Conservation (phyloP, 768 basidiomycete genomes). For the Mycena albidolilacea region DNA sequence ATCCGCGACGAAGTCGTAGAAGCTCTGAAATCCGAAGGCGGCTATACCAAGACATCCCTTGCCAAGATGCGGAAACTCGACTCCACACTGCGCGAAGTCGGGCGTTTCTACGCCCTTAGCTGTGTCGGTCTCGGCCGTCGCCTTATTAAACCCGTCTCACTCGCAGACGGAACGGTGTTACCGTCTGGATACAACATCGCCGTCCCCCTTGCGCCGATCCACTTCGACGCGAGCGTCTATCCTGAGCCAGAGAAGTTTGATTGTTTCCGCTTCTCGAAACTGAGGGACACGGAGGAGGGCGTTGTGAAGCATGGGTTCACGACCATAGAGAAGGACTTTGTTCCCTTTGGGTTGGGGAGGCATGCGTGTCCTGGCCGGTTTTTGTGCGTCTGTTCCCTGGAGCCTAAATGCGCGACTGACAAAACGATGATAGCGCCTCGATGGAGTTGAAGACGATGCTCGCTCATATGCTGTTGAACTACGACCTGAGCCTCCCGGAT, state of each 20-base stretch:
- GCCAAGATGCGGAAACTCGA: not conserved
- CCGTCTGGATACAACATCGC: not conserved
- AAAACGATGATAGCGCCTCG: not conserved
- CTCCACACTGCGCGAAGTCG: not conserved
- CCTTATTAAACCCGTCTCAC: not conserved
- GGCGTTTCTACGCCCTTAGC: not conserved
- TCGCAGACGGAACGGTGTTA: not conserved
- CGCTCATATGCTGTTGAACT: not conserved
- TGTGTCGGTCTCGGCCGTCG: not conserved
- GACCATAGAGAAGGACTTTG: not conserved
- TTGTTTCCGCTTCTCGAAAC: not conserved
- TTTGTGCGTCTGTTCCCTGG: not conserved
- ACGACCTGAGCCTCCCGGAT: not conserved
- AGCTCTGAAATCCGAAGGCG: not conserved
- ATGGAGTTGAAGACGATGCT: constrained; percentile 1
- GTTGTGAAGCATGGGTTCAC: not conserved
- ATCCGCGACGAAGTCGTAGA: constrained; percentile 1
- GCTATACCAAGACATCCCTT: not conserved
- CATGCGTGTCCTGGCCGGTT: constrained; percentile 2
- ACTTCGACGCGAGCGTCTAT: not conserved
- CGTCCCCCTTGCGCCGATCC: not conserved
- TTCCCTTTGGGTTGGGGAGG: not conserved
- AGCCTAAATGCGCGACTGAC: not conserved
- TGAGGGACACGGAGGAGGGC: not conserved
- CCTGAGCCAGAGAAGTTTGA: not conserved